These are phyloP conservation scores for Cantharellus anzutake DNA, from an alignment of 768 basidiomycete genomes.

Conservation along the genomic window DNA sequence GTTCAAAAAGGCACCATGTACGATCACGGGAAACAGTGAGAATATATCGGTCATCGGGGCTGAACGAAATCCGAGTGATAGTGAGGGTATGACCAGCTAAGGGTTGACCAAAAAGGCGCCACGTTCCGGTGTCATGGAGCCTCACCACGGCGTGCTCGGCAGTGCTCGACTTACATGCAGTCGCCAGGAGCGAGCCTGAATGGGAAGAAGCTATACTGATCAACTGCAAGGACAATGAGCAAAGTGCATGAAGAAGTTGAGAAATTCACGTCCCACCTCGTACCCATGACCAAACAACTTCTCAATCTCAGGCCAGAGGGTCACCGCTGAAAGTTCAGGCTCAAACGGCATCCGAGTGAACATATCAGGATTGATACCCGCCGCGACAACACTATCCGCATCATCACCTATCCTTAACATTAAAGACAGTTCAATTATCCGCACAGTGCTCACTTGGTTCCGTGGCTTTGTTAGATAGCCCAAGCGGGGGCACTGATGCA, in stretches of 20 bases:
- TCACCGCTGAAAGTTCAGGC: slow-evolving; percentile 69
- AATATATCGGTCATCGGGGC: slow-evolving; percentile 59
- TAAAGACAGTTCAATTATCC: too few relatives aligned
- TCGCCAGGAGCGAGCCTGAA: slow-evolving; percentile 51
- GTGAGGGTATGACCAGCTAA: slow-evolving; percentile 75
- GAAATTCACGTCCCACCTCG: slow-evolving; percentile 35
- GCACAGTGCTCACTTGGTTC: slow-evolving; percentile 31
- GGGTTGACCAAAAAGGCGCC: slow-evolving; percentile 49
- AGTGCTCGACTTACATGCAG: slow-evolving; percentile 76
- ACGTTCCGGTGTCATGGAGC: slow-evolving; percentile 48
- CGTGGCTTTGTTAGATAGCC: slow-evolving; percentile 86
- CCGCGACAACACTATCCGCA: not conserved
- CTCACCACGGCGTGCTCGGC: slow-evolving; percentile 81
- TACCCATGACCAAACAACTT: slow-evolving; percentile 98
- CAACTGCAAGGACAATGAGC: slow-evolving; percentile 28
- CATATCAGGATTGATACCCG: slow-evolving; percentile 3
- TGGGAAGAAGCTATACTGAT: slow-evolving; percentile 64
- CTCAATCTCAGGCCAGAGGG: slow-evolving; percentile 92
- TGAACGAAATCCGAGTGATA: slow-evolving; percentile 79
- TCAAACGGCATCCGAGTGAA: slow-evolving; percentile 41
- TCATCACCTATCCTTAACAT: too few relatives aligned
- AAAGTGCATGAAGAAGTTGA: not conserved
- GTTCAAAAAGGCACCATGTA: slow-evolving; percentile 67
- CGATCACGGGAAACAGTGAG: slow-evolving; percentile 83
- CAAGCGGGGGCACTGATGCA: slow-evolving; percentile 84